These are phyloP conservation scores for Microbotryum scabiosae DNA, from an alignment of 1,284 basidiomycete genomes.

Conservation along the genomic window DNA sequence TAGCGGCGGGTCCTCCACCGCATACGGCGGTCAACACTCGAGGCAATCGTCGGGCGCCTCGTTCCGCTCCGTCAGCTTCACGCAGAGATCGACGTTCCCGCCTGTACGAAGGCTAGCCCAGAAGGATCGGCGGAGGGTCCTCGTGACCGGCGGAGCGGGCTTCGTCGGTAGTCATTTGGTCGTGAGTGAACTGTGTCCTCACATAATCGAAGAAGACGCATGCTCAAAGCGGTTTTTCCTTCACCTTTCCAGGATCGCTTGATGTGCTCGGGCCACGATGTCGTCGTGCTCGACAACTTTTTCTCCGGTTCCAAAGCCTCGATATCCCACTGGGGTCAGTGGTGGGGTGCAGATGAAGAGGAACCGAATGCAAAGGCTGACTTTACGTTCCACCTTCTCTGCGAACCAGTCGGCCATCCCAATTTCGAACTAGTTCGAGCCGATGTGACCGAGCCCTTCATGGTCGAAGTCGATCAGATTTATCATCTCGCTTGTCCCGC, in stretches of 20 bases:
- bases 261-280: conserved; percentile 95
- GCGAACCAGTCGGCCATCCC: conserved; percentile 60
- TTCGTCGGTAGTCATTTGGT: conserved; percentile 92
- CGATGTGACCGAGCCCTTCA: conserved; percentile 91
- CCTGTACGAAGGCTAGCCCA: conserved; percentile 79
- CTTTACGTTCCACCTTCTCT: no score
- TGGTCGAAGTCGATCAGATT: conserved; percentile 97
- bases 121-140: conserved; percentile 70
- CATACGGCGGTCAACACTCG: background rate
- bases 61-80: conserved; percentile 61
- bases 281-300: conserved; percentile 88
- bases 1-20: background rate
- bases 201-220: background rate
- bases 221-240: background rate
- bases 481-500: conserved; percentile 95
- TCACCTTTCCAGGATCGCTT: conserved; percentile 61
- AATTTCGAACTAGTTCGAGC: conserved; percentile 97
- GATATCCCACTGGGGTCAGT: conserved; percentile 46
- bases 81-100: conserved; percentile 79
- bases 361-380: background rate
- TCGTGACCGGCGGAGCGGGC: conserved; percentile 91
- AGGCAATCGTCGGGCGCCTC: conserved; percentile 5
- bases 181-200: background rate
- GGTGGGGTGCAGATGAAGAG: background rate
- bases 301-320: conserved; percentile 95